Evolutionary conservation across 2,329 filamentous ascomycete species (phyloP), one percentile per base, ranked within the genome.

Genomic region (Colletotrichum neosansevieriae): DNA sequence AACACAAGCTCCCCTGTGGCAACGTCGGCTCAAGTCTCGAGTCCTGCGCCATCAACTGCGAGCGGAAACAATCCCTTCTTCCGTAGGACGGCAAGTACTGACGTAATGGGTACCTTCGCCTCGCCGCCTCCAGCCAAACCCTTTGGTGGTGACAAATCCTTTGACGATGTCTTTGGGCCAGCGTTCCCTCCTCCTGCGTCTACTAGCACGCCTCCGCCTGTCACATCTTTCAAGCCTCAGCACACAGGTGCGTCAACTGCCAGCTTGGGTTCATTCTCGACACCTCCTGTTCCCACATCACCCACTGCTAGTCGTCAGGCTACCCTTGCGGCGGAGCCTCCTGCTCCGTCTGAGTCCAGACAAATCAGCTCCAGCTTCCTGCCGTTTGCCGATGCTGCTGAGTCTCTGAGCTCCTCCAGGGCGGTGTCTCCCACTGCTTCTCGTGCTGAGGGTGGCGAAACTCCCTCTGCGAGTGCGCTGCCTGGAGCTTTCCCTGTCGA

Each of bases 41-140:
- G 93, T 78, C 93, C 94, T 47, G 86, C 89, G 64, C 84, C 84
- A 60, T 92, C 90, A 44, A 86, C 85, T 3, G 84, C 89, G 50
- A 95, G 91, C 77, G 93, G 87, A 73, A 98, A 94, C 75, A 99
- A 99, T 77, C 96, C 96, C 0, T 99, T 99, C 84, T 98, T 98
- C 83, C 90, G 94, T 75, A 84, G 89, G 51, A 88, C 88, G 53
- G 86, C 84, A 65, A 90, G 89, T 78, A 84, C 87, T 44, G 86
- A 89, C 71, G 85, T 89, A 67, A 85, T 87, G 80, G 83, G 84
- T 45, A 81, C 85, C 13, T 89, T 88, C 69, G 76, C 81, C 34
- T 81, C 85, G 11, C 82, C 85, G 12, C 79, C 85, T 11, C 60
- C 60, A 45, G 74, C 80, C 45, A 81, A 82, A 73, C 80, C 82